Conservation (phyloP, 805 yeast species). For the Myxozyma sirexii region DNA sequence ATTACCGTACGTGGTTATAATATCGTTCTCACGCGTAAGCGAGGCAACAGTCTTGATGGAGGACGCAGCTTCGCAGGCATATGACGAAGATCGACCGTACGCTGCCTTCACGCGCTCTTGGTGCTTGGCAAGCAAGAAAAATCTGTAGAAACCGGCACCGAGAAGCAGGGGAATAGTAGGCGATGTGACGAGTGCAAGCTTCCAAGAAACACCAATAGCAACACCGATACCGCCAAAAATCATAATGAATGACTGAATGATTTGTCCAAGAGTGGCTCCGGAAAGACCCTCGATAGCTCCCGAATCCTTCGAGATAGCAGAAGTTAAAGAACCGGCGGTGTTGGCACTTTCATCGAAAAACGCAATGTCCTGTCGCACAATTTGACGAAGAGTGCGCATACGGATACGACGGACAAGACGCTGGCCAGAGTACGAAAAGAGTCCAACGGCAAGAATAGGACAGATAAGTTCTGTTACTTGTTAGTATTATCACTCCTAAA, state of each 20-base stretch:
- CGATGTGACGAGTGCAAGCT: conserved; percentile 47
- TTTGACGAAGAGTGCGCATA: conserved; percentile 35
- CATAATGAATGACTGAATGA: conserved; percentile 41
- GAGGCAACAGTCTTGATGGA: conserved; percentile 50
- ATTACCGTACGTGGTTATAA: conserved; percentile 39
- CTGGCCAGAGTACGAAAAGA: conserved; percentile 33
- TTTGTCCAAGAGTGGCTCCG: conserved; percentile 40
- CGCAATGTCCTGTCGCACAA: conserved; percentile 38
- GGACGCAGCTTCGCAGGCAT: conserved; percentile 47
- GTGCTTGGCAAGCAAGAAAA: conserved; percentile 43
- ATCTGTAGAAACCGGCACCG: conserved; percentile 47
- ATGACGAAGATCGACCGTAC: conserved; percentile 35
- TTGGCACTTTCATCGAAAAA: conserved; percentile 39
- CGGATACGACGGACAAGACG: conserved; percentile 40
- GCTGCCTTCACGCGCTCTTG: conserved; percentile 45
- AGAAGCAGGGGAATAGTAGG: conserved; percentile 44
- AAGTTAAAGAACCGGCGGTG: conserved; percentile 38
- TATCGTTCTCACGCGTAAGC: conserved; percentile 48
- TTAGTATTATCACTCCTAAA: conserved; percentile 28
- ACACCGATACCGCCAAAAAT: conserved; percentile 47
- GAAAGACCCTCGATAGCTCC: conserved; percentile 40
- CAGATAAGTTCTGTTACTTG: conserved; percentile 33
- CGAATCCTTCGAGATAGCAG: conserved; percentile 39
- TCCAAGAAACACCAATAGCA: conserved; percentile 46
- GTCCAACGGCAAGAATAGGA: conserved; percentile 32